Percentiles rank a stretch among this genome's conserved stretches.
Evolutionary conservation across 805 yeast species (phyloP).

Genomic region (Sugiyamaella qingdaonensis): DNA sequence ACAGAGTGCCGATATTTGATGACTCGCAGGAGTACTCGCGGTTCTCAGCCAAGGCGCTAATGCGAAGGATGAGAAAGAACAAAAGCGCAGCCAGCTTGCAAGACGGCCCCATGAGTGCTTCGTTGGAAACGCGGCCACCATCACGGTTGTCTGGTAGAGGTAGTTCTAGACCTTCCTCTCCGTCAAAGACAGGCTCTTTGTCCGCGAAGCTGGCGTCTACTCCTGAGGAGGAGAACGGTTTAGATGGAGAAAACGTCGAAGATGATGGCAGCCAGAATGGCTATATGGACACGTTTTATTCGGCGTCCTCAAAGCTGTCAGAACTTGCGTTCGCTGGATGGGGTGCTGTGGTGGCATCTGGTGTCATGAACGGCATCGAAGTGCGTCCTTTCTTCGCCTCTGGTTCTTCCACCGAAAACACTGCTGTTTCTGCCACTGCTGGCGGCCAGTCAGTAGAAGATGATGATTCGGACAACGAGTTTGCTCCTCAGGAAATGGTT

Average conservation of each 20-base stretch:
- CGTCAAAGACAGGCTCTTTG: neutral
- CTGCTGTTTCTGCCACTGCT: neutral
- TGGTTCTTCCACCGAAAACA: neutral
- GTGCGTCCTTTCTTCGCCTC: neutral
- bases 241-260: neutral
- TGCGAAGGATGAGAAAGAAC: constrained; percentile 5
- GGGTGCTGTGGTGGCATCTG: neutral
- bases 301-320: neutral
- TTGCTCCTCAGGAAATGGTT: constrained; percentile 5
- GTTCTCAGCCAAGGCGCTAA: constrained; percentile 17
- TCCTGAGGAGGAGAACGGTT: neutral
- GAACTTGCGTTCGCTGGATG: neutral
- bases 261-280: neutral
- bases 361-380: neutral
- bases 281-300: neutral
- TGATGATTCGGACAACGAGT: constrained; percentile 9
- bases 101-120: neutral
- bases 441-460: neutral
- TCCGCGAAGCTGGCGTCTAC: neutral
- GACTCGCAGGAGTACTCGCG: constrained; percentile 9
- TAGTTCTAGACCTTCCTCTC: neutral
- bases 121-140: neutral
- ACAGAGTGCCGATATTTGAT: neutral
- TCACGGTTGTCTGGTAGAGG: too few species aligned
- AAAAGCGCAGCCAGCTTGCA: constrained; percentile 1